Evolutionary conservation across 208 protist species (phyloP), one percentile per base, ranked within the genome.

Genomic region (Paratrypanosoma confusum): DNA sequence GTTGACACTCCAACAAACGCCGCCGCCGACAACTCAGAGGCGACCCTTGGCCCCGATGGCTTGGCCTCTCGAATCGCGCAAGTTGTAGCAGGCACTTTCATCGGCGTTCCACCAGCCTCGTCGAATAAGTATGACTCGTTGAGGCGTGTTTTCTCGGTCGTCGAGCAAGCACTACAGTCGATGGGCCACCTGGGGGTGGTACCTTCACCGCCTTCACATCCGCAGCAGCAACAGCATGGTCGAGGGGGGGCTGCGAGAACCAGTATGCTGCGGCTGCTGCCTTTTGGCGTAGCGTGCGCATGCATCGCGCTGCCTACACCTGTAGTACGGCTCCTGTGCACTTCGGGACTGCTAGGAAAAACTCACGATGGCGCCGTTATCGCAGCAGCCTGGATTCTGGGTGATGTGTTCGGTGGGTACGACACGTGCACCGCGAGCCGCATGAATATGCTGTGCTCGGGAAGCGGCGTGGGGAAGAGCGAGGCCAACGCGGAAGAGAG

Each of bases 81-180:
- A 23, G 20, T 68, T 3, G 31, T 81, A 22, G 49, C 76, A 7
- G 37, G 50, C 3, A 22, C 35, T 18, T 67, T 86, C 32, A 61
- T 89, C 5, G 65, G 57, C 17, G 57, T 81, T 11, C 69, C 77
- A 5, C 23, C 71, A 10, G 50, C 63, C 3, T 69, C 71, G 6
- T 49, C 58, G 13, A 78, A 71, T 31, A 67, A 71, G 35, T 87
- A 87, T 65, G 79, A 87, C 29, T 34, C 63, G 23, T 22, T 81
- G 31, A 47, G 65, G 1, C 69, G 75, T 33, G 65, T 68, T 6
- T 67, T 91, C 43, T 20, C 55, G 6, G 23, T 50, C 6, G 61
- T 82, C 4, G 79, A 92, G 51, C 11, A 36, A 18, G 65, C 77
- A 32, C 50, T 87, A 29, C 39, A 64, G 25, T 63, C 72, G 0